Percentiles rank a stretch among this genome's conserved stretches.
phyloP scores from a whole-genome alignment of 2,329 filamentous ascomycete genomes.

The Penicillium sp. region DNA sequence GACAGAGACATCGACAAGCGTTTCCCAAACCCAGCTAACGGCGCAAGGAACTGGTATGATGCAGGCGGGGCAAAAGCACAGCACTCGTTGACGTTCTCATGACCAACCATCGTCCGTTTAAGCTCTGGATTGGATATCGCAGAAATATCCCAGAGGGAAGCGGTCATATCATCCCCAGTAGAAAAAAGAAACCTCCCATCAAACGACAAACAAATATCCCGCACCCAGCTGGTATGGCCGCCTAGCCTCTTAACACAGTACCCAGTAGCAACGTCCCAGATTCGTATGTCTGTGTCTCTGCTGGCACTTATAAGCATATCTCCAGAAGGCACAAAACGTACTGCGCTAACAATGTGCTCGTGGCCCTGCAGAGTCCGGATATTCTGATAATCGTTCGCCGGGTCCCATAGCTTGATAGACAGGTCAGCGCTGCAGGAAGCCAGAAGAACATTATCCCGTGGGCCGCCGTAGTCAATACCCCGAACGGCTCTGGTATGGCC shows the following conservation, averaged over 20 bases:
- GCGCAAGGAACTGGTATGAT: conserved; percentile 69
- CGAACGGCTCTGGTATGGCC: conserved; percentile 85
- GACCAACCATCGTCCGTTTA: conserved; percentile 78
- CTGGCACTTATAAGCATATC: conserved; percentile 87
- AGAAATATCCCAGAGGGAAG: conserved; percentile 79
- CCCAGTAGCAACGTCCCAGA: conserved; percentile 92
- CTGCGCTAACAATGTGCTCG: conserved; percentile 84
- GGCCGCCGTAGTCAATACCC: conserved; percentile 86
- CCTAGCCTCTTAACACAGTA: conserved; percentile 88
- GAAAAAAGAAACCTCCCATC: conserved; percentile 83
- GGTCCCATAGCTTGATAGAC: conserved; percentile 94
- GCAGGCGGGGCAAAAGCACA: conserved; percentile 78
- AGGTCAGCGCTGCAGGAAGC: conserved; percentile 83
- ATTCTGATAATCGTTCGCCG: conserved; percentile 88
- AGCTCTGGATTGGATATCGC: conserved; percentile 56
- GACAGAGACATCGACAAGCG: conserved; percentile 68
- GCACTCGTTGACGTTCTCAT: conserved; percentile 83
- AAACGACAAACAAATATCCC: conserved; percentile 74
- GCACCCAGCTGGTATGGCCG: conserved; percentile 87
- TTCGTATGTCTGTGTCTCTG: conserved; percentile 75
- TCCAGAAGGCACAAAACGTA: conserved; percentile 82
- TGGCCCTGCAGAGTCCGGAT: conserved; percentile 87
- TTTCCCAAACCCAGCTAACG: conserved; percentile 78
- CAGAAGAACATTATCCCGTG: conserved; percentile 71
- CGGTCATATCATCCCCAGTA: conserved; percentile 75